Conservation (phyloP, 2,329 filamentous ascomycete genomes). For the Lachnellula hyalina region DNA sequence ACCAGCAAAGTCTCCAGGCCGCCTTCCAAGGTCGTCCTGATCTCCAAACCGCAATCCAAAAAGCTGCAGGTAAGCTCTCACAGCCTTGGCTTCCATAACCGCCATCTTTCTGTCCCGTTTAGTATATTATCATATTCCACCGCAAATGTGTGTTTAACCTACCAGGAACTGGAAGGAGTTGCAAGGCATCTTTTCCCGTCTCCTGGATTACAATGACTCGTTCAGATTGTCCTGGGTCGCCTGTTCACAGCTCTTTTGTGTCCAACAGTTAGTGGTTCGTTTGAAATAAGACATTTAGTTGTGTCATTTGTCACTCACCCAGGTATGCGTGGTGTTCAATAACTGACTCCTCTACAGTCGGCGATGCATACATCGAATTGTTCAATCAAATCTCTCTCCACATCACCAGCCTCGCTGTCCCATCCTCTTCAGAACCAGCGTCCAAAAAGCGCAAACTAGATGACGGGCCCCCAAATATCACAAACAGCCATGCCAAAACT, state of each 20-base stretch:
- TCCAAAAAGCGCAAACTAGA: constrained; percentile 31
- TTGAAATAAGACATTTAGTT: too few relatives aligned
- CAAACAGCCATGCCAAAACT: constrained; percentile 11
- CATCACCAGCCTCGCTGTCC: constrained; percentile 17
- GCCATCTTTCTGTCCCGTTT: neutral
- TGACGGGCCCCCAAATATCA: constrained; percentile 19
- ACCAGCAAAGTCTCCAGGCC: constrained; percentile 26
- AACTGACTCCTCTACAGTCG: constrained; percentile 15
- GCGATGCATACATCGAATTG: constrained; percentile 29
- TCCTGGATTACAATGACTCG: too few relatives aligned
- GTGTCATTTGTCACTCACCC: too few relatives aligned
- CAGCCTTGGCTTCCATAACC: constrained; percentile 5
- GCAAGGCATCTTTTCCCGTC: too few relatives aligned
- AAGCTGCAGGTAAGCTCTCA: constrained; percentile 27
- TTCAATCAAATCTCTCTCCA: constrained; percentile 32
- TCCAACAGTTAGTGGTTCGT: too few relatives aligned
- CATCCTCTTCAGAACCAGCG: constrained; percentile 21
- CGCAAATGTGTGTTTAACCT: neutral
- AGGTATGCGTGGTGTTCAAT: neutral
- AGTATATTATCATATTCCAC: neutral
- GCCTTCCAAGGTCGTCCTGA: constrained; percentile 30
- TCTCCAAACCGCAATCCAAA: constrained; percentile 29
- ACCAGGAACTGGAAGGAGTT: neutral
- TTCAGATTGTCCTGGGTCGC: too few relatives aligned
- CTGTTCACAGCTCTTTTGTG: too few relatives aligned